Evolutionary conservation across 148 eudicot species (phyloP).

Genomic region (Rhododendron molle): DNA sequence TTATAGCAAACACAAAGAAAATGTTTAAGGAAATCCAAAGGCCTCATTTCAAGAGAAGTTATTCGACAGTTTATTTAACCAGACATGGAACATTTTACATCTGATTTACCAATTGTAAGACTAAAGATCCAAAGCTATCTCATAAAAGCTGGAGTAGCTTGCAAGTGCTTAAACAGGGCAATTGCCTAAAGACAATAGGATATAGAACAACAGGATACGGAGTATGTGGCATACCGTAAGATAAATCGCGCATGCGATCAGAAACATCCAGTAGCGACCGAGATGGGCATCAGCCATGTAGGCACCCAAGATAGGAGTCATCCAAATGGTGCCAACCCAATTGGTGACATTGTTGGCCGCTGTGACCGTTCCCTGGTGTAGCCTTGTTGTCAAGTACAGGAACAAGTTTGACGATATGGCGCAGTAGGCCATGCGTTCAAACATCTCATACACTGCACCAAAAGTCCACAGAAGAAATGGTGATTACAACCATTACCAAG

Average conservation of each 20-base stretch:
- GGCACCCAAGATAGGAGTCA: slow-evolving; percentile 59
- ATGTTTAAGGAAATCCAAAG: no score
- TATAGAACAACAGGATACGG: neutral
- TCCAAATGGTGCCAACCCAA: slow-evolving; percentile 64
- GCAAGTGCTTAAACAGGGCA: neutral
- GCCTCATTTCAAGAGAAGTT: no score
- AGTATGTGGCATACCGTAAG: slow-evolving; percentile 25
- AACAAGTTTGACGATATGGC: slow-evolving; percentile 56
- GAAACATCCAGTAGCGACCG: slow-evolving; percentile 41
- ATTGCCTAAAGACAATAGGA: neutral
- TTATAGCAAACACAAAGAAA: no score
- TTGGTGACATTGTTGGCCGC: slow-evolving; percentile 59
- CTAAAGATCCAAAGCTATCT: neutral
- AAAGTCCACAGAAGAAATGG: neutral
- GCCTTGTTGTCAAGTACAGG: slow-evolving; percentile 45
- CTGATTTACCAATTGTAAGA: no score
- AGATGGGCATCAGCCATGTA: slow-evolving; percentile 34
- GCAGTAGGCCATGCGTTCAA: slow-evolving; percentile 57
- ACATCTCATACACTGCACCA: slow-evolving; percentile 48
- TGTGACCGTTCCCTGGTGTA: slow-evolving; percentile 51
- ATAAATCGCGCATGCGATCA: slow-evolving; percentile 40
- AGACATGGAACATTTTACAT: no score
- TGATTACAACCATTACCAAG: neutral
- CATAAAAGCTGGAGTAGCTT: no score
- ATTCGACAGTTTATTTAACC: no score